phyloP scores from a whole-genome alignment of 768 basidiomycete genomes.

The Cystofilobasidium macerans region DNA sequence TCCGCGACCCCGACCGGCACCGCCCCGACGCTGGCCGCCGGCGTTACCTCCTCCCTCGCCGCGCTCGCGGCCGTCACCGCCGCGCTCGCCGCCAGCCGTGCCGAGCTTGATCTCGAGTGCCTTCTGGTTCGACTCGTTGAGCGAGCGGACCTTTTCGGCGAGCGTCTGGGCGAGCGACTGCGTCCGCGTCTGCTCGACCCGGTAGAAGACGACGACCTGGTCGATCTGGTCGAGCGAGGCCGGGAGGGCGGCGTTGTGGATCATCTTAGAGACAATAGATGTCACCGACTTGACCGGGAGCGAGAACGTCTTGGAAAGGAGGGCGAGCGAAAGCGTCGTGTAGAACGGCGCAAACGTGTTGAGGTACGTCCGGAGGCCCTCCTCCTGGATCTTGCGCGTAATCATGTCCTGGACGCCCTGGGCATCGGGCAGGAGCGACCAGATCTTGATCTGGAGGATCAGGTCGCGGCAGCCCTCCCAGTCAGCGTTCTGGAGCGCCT shows the following conservation, averaged over 20 bases:
- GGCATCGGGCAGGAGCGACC: slow-evolving; percentile 89
- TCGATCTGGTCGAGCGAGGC: slow-evolving; percentile 87
- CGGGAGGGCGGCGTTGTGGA: slow-evolving; percentile 83
- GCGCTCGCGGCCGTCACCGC: slow-evolving; percentile 41
- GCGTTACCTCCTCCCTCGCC: slow-evolving; percentile 6
- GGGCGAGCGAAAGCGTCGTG: slow-evolving; percentile 72
- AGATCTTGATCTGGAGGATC: slow-evolving; percentile 91
- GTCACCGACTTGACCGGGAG: slow-evolving; percentile 69
- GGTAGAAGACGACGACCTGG: slow-evolving; percentile 84
- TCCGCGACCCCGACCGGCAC: slow-evolving; percentile 30
- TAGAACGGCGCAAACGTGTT: slow-evolving; percentile 97
- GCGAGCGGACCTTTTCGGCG: slow-evolving; percentile 54
- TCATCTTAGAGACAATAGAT: slow-evolving; percentile 93
- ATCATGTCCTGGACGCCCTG: slow-evolving; percentile 85
- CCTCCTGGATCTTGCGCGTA: slow-evolving; percentile 91
- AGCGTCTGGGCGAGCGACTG: slow-evolving; percentile 84
- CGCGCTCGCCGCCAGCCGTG: slow-evolving; percentile 42
- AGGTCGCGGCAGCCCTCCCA: slow-evolving; percentile 94
- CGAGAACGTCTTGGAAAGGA: slow-evolving; percentile 78
- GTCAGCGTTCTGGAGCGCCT: slow-evolving; percentile 87
- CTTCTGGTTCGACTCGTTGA: slow-evolving; percentile 26
- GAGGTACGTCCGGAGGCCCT: slow-evolving; percentile 88
- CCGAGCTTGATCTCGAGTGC: slow-evolving; percentile 73
- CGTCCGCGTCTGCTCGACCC: slow-evolving; percentile 71
- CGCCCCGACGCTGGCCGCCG: slow-evolving; percentile 18